Evolutionary conservation across 169 alveolate species (phyloP).

Genomic region (Cryptosporidium meleagridis): DNA sequence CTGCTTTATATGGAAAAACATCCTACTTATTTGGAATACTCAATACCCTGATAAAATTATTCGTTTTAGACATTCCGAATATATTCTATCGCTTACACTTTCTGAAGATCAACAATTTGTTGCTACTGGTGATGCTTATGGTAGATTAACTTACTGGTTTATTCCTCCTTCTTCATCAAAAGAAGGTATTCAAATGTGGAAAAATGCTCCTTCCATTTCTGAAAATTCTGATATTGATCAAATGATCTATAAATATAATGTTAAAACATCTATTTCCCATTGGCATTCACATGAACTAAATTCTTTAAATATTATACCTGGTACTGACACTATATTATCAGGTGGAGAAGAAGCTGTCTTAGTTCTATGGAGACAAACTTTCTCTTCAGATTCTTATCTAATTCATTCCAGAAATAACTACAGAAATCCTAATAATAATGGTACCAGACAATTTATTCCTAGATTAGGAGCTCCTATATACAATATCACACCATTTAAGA

Average conservation of each 20-base stretch:
- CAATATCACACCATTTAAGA: slow-evolving; percentile 16
- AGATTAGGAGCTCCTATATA: slow-evolving; percentile 73
- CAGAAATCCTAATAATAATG: background rate
- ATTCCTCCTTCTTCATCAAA: slow-evolving; percentile 27
- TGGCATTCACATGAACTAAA: slow-evolving; percentile 72
- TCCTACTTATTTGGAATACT: slow-evolving; percentile 36
- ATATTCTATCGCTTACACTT: slow-evolving; percentile 29
- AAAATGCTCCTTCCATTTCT: slow-evolving; percentile 37
- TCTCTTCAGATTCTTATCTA: slow-evolving; percentile 30
- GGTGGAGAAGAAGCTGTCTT: slow-evolving; percentile 74
- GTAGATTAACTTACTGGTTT: slow-evolving; percentile 69
- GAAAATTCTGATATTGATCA: slow-evolving; percentile 21
- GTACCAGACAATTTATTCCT: slow-evolving; percentile 66
- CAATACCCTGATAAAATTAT: slow-evolving; percentile 39
- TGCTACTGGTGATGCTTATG: slow-evolving; percentile 72
- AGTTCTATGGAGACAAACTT: slow-evolving; percentile 59
- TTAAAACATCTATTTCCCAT: slow-evolving; percentile 33
- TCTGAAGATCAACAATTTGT: slow-evolving; percentile 36
- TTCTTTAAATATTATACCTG: slow-evolving; percentile 46
- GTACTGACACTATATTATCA: slow-evolving; percentile 47
- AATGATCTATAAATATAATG: slow-evolving; percentile 34
- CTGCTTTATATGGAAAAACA: slow-evolving; percentile 62
- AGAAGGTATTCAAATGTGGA: slow-evolving; percentile 47
- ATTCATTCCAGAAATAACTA: background rate
- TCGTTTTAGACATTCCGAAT: slow-evolving; percentile 72